Evolutionary conservation across 208 protist species (phyloP).

Genomic region (Wallacemonas sp.): DNA sequence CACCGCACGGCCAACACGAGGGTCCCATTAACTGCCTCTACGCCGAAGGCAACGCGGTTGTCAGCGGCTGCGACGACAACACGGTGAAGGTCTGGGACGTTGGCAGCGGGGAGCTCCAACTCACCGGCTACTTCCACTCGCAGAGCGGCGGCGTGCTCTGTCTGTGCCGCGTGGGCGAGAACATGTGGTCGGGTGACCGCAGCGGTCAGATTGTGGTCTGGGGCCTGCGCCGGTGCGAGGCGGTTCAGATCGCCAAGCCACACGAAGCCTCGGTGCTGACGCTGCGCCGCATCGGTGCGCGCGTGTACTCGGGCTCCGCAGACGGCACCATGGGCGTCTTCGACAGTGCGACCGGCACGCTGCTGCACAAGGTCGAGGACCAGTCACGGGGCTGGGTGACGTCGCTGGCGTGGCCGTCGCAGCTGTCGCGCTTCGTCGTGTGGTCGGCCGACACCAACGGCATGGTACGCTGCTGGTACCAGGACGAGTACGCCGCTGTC

Average conservation of each 20-base stretch:
- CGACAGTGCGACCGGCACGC: conserved; percentile 35
- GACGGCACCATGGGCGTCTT: conserved; percentile 79
- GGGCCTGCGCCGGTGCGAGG: conserved; percentile 73
- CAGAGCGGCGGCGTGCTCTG: conserved; percentile 52
- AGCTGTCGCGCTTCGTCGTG: conserved; percentile 76
- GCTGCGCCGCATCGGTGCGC: conserved; percentile 59
- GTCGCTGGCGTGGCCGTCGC: conserved; percentile 43
- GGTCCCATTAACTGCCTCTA: conserved; percentile 72
- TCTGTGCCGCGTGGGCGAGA: conserved; percentile 68
- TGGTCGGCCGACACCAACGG: conserved; percentile 77
- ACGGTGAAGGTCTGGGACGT: conserved; percentile 88
- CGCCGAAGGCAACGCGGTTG: conserved; percentile 77
- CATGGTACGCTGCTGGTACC: conserved; percentile 83
- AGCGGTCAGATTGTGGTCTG: conserved; percentile 66
- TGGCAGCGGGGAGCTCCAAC: conserved; percentile 53
- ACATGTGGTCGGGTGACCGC: conserved; percentile 85
- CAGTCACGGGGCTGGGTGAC: conserved; percentile 54
- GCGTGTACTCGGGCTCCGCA: conserved; percentile 66
- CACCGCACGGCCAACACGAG: conserved; percentile 31
- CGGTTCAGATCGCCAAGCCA: conserved; percentile 39
- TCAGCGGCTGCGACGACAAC: conserved; percentile 77
- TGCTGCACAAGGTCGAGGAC: conserved; percentile 63
- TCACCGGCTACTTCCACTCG: conserved; percentile 80
- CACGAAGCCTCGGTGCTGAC: conserved; percentile 55
- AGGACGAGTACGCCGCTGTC: conserved; percentile 74